Percentiles rank a stretch among this genome's conserved stretches.
Conservation (phyloP, 352 stramenopile species). For the Pythium brachiatum region DNA sequence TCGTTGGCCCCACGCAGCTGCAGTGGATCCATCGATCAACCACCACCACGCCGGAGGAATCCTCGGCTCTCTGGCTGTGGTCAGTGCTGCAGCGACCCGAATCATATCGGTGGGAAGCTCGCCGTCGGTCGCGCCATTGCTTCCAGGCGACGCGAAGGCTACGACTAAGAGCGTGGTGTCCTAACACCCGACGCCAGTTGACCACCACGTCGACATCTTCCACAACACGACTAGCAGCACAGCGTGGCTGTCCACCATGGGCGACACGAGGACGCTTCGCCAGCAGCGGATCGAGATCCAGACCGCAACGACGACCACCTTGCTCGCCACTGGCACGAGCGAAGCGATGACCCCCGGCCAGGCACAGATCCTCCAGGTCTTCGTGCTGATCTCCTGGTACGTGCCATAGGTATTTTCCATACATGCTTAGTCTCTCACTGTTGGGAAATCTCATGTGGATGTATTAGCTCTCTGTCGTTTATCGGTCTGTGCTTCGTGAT, state of each 20-base stretch:
- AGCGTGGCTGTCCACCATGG: neutral
- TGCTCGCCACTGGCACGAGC: neutral
- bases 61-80: neutral
- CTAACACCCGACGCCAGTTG: neutral
- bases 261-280: neutral
- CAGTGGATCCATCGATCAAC: neutral
- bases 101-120: neutral
- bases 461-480: slow-evolving; percentile 57
- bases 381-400: slow-evolving; percentile 25
- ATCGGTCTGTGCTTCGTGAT: slow-evolving; percentile 66
- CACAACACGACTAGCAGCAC: neutral
- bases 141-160: too few species aligned
- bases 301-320: neutral
- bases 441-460: neutral
- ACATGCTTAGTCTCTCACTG: neutral
- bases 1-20: neutral
- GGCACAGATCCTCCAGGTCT: slow-evolving; percentile 18
- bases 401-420: neutral
- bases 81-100: neutral
- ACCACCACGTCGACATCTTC: neutral
- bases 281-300: slow-evolving; percentile 1
- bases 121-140: neutral
- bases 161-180: neutral
- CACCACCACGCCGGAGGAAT: too few species aligned
- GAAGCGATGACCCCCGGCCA: neutral